phyloP scores from a whole-genome alignment of 2,329 filamentous ascomycete species.

The Alternaria longipes region DNA sequence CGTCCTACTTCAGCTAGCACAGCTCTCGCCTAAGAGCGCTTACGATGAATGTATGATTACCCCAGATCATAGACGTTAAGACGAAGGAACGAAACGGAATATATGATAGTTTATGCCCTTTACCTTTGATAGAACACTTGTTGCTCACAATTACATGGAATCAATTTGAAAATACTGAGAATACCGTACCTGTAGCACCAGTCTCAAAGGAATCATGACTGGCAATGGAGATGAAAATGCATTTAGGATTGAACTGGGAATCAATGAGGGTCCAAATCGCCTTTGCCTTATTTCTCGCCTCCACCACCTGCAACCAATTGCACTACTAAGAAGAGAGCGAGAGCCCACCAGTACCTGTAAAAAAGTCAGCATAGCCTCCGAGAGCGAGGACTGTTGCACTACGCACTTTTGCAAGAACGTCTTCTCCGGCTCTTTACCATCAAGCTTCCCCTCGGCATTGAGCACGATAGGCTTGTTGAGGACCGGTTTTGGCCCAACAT shows the following conservation, averaged over 20 bases:
- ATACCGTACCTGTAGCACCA: not conserved
- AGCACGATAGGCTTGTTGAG: slow-evolving; percentile 65
- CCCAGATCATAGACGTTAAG: slow-evolving; percentile 2
- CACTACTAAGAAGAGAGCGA: slow-evolving; percentile 58
- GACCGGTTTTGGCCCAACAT: slow-evolving; percentile 52
- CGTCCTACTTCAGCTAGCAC: slow-evolving; percentile 8
- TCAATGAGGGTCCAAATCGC: not conserved
- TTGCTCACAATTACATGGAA: not conserved
- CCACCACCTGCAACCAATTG: slow-evolving; percentile 57
- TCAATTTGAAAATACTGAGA: not conserved
- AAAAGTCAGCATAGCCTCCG: slow-evolving; percentile 21
- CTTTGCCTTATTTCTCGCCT: slow-evolving; percentile 30
- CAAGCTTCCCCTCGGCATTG: slow-evolving; percentile 64
- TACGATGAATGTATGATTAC: slow-evolving; percentile 6
- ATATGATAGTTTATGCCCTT: slow-evolving; percentile 11
- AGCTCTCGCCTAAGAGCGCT: slow-evolving; percentile 9
- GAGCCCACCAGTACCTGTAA: slow-evolving; percentile 61
- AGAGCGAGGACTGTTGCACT: not conserved
- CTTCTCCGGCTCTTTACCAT: slow-evolving; percentile 58
- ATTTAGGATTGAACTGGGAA: slow-evolving; percentile 2
- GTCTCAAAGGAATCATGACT: not conserved
- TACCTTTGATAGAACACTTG: slow-evolving; percentile 1
- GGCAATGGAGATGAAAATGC: not conserved
- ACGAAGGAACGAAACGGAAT: slow-evolving; percentile 4
- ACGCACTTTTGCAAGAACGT: slow-evolving; percentile 62